Conservation (phyloP, 2,329 filamentous ascomycete species). For the Aspergillus chevalieri region DNA sequence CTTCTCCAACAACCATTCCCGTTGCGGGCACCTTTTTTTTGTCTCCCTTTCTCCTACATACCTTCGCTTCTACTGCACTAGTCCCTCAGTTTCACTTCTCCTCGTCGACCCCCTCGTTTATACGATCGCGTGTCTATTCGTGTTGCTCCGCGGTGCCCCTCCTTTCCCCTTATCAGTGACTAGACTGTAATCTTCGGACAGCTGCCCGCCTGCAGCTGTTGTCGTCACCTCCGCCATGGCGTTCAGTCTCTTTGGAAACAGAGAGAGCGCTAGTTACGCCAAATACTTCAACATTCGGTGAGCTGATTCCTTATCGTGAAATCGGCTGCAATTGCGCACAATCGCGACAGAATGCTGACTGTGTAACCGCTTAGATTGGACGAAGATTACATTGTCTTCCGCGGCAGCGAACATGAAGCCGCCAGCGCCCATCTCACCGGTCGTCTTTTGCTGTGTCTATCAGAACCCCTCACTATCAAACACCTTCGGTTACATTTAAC, state of each 20-base stretch:
- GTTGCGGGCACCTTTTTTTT: background rate
- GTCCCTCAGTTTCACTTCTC: background rate
- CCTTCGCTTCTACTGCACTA: background rate
- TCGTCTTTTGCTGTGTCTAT: slow-evolving; percentile 66
- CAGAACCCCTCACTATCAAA: slow-evolving; percentile 62
- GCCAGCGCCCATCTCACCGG: slow-evolving; percentile 70
- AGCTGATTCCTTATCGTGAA: slow-evolving; percentile 6
- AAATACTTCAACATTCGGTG: slow-evolving; percentile 48
- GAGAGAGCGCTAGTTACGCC: slow-evolving; percentile 38
- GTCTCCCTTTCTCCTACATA: background rate
- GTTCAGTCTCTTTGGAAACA: slow-evolving; percentile 41
- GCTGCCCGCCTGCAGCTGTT: slow-evolving; percentile 17
- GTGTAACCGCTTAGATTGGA: slow-evolving; percentile 55
- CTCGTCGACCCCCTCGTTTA: background rate
- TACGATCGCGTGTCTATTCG: background rate
- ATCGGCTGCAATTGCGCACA: background rate
- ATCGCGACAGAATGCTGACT: background rate
- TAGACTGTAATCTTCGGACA: slow-evolving; percentile 3
- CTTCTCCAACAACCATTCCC: background rate
- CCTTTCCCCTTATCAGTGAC: too few relatives aligned
- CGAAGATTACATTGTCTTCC: slow-evolving; percentile 72
- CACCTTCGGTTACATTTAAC: slow-evolving; percentile 66
- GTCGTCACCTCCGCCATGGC: slow-evolving; percentile 29
- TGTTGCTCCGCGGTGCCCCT: too few relatives aligned
- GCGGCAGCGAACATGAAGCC: slow-evolving; percentile 68